phyloP scores from a whole-genome alignment of 768 basidiomycete genomes.

The Chalciporus chontae region DNA sequence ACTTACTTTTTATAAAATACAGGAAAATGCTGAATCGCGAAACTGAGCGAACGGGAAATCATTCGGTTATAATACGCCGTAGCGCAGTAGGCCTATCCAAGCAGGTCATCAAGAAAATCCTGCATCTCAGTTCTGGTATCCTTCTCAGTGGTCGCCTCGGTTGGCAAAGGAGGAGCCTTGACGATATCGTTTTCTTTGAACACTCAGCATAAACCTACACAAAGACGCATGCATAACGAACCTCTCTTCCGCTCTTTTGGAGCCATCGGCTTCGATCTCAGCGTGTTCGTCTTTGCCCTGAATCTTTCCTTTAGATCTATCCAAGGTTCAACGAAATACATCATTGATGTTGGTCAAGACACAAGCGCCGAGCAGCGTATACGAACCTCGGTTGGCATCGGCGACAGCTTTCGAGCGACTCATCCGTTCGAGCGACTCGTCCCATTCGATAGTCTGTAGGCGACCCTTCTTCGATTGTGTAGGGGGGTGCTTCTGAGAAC shows the following conservation, averaged over 20 bases:
- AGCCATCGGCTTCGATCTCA: slow-evolving; percentile 37
- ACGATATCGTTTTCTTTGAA: slow-evolving; percentile 30
- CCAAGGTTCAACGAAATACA: neutral
- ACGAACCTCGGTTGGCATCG: slow-evolving; percentile 70
- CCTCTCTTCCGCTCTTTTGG: slow-evolving; percentile 32
- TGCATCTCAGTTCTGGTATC: slow-evolving; percentile 59
- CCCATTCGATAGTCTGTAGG: slow-evolving; percentile 64
- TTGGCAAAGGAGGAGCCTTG: slow-evolving; percentile 56
- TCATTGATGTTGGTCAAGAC: too few relatives aligned
- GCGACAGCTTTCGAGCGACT: slow-evolving; percentile 67
- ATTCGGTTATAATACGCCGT: too few relatives aligned
- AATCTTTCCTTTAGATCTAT: slow-evolving; percentile 62
- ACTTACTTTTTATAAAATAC: too few relatives aligned
- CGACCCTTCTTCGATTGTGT: slow-evolving; percentile 55
- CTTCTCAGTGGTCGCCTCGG: slow-evolving; percentile 33
- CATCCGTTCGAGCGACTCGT: slow-evolving; percentile 60
- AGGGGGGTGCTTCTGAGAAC: slow-evolving; percentile 24
- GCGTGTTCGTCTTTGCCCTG: slow-evolving; percentile 49
- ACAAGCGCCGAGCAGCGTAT: too few relatives aligned
- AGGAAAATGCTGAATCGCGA: too few relatives aligned
- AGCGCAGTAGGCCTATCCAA: slow-evolving; percentile 31
- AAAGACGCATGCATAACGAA: too few relatives aligned
- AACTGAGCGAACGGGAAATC: too few relatives aligned
- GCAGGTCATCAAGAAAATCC: slow-evolving; percentile 66
- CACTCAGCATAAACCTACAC: too few relatives aligned